These are phyloP conservation scores for Rhizopogon vesiculosus DNA, from an alignment of 768 basidiomycete genomes.

Conservation along the genomic window DNA sequence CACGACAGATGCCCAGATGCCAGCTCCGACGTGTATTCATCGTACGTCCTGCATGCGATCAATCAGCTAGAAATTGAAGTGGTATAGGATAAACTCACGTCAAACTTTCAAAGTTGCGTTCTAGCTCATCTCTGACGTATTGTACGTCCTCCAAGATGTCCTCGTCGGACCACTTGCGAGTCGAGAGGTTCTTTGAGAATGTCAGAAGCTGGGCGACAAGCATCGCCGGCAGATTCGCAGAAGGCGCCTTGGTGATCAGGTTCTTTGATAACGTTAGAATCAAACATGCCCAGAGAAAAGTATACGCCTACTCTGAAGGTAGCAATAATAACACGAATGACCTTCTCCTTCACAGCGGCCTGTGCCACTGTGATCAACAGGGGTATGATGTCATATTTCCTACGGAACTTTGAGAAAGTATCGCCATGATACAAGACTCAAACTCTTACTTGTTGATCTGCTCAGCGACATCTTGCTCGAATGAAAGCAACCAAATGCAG, in stretches of 20 bases:
- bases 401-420: conserved; percentile 24
- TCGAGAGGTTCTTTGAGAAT: conserved; percentile 77
- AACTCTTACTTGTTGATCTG: conserved; percentile 76
- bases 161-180: conserved; percentile 91
- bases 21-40: conserved; percentile 92
- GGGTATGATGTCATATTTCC: conserved; percentile 88
- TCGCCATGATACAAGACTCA: background rate
- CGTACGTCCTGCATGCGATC: conserved; percentile 70
- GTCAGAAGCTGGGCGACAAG: conserved; percentile 82
- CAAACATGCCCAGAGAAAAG: background rate
- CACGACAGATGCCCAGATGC: conserved; percentile 88
- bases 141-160: conserved; percentile 91
- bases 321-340: conserved; percentile 88
- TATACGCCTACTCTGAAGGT: conserved; percentile 67
- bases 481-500: conserved; percentile 92
- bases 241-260: conserved; percentile 82
- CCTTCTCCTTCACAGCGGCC: conserved; percentile 93
- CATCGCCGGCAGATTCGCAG: conserved; percentile 89
- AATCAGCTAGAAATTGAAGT: background rate
- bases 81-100: conserved; percentile 52
- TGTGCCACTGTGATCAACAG: conserved; percentile 81
- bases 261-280: conserved; percentile 48
- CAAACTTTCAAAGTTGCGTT: conserved; percentile 77
- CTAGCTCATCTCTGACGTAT: conserved; percentile 85
- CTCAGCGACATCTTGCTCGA: conserved; percentile 81